A percentile compares a stretch with the other conserved stretches of the same genome.
These are phyloP conservation scores for Penicillium psychrosexuale DNA, from an alignment of 2,329 filamentous ascomycete genomes.

Conservation along the genomic window DNA sequence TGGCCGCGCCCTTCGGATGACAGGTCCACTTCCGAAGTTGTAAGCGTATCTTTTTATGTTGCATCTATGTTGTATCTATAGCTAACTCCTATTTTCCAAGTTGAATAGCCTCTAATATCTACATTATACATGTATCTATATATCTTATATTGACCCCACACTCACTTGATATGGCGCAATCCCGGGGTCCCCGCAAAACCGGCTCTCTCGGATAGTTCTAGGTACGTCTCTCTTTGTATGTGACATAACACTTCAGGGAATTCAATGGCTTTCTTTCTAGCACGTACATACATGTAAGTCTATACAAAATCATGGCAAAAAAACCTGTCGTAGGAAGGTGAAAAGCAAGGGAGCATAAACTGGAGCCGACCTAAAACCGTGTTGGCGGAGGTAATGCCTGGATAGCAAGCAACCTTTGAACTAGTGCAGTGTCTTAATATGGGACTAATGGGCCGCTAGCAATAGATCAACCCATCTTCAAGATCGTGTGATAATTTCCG, in stretches of 20 bases:
- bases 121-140: not conserved
- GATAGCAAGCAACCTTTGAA: not conserved
- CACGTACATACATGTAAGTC: not conserved
- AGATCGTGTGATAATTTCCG: not conserved
- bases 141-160: not conserved
- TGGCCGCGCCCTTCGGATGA: conserved; percentile 10
- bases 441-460: not conserved
- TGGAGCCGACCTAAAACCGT: not conserved
- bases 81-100: not conserved
- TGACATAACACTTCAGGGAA: not conserved
- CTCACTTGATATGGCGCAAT: conserved; percentile 2
- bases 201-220: not conserved
- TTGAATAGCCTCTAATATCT: not conserved
- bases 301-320: not conserved
- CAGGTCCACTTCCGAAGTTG: not conserved
- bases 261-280: not conserved
- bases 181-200: conserved; percentile 8
- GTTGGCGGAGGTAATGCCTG: not conserved
- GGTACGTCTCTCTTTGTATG: not conserved
- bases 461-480: not conserved
- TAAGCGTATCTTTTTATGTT: not conserved
- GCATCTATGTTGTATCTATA: not conserved
- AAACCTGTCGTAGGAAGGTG: not conserved
- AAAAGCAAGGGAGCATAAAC: not conserved
- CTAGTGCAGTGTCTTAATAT: not conserved